A percentile compares a stretch with the other conserved stretches of the same genome.
Evolutionary conservation across 2,329 filamentous ascomycete species (phyloP).

Genomic region (Trichoderma arundinaceum): DNA sequence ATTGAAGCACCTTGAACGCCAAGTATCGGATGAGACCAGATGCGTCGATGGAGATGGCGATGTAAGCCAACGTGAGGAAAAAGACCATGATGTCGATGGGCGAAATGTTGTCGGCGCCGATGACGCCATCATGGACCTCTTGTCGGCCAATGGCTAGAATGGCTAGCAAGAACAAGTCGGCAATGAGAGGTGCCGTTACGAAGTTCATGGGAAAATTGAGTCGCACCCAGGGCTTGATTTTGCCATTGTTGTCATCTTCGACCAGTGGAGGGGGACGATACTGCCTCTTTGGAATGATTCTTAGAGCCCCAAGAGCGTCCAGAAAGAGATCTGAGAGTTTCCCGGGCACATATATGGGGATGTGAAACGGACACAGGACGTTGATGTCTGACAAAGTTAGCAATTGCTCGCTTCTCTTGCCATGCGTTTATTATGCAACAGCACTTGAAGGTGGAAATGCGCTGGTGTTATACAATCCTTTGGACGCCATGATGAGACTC

Average conservation of each 20-base stretch:
- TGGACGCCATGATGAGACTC: background rate
- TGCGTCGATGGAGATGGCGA: conserved; percentile 78
- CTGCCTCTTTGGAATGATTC: conserved; percentile 58
- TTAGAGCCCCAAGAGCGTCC: conserved; percentile 44
- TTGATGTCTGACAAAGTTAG: conserved; percentile 60
- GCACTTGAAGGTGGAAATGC: background rate
- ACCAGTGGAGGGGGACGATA: conserved; percentile 35
- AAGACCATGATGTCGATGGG: conserved; percentile 77
- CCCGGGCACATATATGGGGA: conserved; percentile 66
- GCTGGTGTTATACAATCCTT: background rate
- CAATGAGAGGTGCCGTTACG: conserved; percentile 72
- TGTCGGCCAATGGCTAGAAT: conserved; percentile 69
- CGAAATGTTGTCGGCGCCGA: conserved; percentile 68
- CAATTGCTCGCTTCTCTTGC: too few relatives aligned
- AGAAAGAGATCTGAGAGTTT: conserved; percentile 52
- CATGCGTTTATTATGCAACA: too few relatives aligned
- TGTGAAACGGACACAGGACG: conserved; percentile 71
- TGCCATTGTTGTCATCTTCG: conserved; percentile 39
- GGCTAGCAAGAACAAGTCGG: conserved; percentile 73
- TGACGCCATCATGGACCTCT: conserved; percentile 72
- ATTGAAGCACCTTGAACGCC: conserved; percentile 72
- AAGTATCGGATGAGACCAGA: conserved; percentile 74
- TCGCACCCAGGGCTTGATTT: conserved; percentile 51
- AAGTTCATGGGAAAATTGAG: conserved; percentile 71
- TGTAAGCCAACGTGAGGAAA: conserved; percentile 75